Base-by-base conservation (phyloP, 345 rosid genomes). In the Syzygium grande region DNA sequence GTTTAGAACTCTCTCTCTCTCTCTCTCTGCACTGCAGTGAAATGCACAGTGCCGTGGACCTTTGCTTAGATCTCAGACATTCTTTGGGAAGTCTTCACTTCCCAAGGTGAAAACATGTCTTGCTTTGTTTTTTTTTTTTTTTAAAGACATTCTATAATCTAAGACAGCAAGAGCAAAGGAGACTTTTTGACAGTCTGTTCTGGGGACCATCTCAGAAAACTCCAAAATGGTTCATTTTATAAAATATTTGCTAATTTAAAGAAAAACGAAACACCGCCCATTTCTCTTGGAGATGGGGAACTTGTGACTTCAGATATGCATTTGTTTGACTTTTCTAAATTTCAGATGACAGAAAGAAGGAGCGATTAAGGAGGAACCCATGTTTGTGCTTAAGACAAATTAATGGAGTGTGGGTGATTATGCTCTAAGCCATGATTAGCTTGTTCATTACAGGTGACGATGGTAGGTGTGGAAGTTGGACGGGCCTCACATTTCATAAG, bases 391-490 rank as follows among this genome's bases (percentile, higher is more conserved):
- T 27, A 41, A 87, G 93, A 90, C 90, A 88, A 93, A 63, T 46
- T 83, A 84, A 90, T 84, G 87, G 89, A 87, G 90, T 88, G 86
- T 90, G 87, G 54, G 92, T 91, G 63, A 89, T 90, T 92, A 86
- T 90, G 89, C 80, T 49, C 88, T 90, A 87, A 86, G 29, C 90
- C 89, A 92, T 92, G 89, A 92, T 94, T 92, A 88, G 91, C 86
- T 89, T 86, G 73, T 61, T 89, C 73, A 86, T 90, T 51, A 87
- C 88, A 21, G 46, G 23, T 90, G 86, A 87, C 88, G 91, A 90
- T 85, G 79, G 83, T 91, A 86, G 87, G 61, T 87, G 90, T 84
- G 87, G 87, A 73, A 88, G 85, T 90, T 87, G 38, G 85, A 80
- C 91, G 93, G 90, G 87, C 92, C 91, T 87, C 87, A 46, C 87